Conservation (phyloP, 108 stramenopile species). For the Epithemia pelagica region DNA sequence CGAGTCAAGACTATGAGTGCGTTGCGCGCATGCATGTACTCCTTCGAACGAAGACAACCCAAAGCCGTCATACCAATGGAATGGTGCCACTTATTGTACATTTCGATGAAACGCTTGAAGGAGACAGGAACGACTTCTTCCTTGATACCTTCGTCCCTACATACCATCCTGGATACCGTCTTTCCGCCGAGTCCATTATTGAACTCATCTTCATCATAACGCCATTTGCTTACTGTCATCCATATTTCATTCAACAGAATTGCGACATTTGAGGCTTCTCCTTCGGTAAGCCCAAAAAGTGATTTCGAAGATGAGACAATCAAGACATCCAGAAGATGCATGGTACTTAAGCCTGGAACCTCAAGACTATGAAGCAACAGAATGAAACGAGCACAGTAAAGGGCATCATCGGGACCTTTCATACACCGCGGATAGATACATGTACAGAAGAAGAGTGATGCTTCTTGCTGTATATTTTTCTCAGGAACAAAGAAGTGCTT, state of each 20-base stretch:
- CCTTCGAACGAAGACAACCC: constrained; percentile 66
- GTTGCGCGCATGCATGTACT: constrained; percentile 81
- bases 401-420: constrained; percentile 78
- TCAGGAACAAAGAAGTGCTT: constrained; percentile 28
- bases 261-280: constrained; percentile 76
- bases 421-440: constrained; percentile 74
- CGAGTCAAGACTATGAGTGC: constrained; percentile 69
- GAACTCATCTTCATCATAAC: constrained; percentile 66
- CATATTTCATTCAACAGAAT: constrained; percentile 72
- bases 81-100: constrained; percentile 76
- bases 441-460: constrained; percentile 47
- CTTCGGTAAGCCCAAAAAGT: constrained; percentile 77
- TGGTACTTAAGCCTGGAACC: constrained; percentile 70
- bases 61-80: constrained; percentile 53
- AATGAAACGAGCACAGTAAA: constrained; percentile 72
- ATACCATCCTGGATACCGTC: constrained; percentile 27
- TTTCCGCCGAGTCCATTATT: constrained; percentile 58
- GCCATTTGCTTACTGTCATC: constrained; percentile 66
- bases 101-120: constrained; percentile 10
- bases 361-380: constrained; percentile 65
- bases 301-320: constrained; percentile 52
- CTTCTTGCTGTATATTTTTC: constrained; percentile 16
- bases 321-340: constrained; percentile 60
- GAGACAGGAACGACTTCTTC: neutral
- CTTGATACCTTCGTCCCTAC: neutral